Evolutionary conservation across 78 protist genomes (phyloP), one percentile per base, ranked within the genome.

Genomic region (Abeoforma whisleri): DNA sequence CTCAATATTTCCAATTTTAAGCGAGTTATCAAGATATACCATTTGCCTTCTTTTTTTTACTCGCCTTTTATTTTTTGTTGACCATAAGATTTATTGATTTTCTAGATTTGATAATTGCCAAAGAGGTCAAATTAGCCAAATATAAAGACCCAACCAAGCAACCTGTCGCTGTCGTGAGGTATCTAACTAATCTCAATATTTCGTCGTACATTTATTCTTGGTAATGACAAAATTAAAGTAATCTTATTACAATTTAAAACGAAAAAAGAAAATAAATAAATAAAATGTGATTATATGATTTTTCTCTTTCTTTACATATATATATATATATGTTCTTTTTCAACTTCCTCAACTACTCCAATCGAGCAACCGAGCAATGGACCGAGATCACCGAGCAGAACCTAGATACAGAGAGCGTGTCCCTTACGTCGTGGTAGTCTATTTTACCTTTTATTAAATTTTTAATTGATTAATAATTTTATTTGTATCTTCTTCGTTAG

Each of bases 401-500:
- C 97, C 97, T 2, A 39, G 91, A 1, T 80, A 84, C 38, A 89
- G 91, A 0, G 95, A 95, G 84, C 40, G 97, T 2, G 93, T 93
- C 57, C 69, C 79, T 8, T 95, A 92, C 57, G 86, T 72, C 57
- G 76, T 72, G 76, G 76, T n/a, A n/a, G n/a, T n/a, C n/a, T n/a
- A n/a, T n/a, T n/a, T n/a, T n/a, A n/a, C n/a, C n/a, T n/a, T n/a
- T n/a, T n/a, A n/a, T n/a, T n/a, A n/a, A n/a, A n/a, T n/a, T n/a
- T n/a, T n/a, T n/a, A n/a, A n/a, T n/a, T n/a, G n/a, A n/a, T n/a
- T n/a, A n/a, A n/a, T n/a, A n/a, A n/a, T n/a, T n/a, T n/a, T n/a
- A n/a, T n/a, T n/a, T n/a, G n/a, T n/a, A n/a, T n/a, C n/a, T n/a
- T n/a, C n/a, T n/a, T n/a, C n/a, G n/a, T n/a, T n/a, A n/a, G n/a